A percentile compares a stretch with the other conserved stretches of the same genome.
Conservation (phyloP, 164 flowering plant genomes). For the Taxillus chinensis region DNA sequence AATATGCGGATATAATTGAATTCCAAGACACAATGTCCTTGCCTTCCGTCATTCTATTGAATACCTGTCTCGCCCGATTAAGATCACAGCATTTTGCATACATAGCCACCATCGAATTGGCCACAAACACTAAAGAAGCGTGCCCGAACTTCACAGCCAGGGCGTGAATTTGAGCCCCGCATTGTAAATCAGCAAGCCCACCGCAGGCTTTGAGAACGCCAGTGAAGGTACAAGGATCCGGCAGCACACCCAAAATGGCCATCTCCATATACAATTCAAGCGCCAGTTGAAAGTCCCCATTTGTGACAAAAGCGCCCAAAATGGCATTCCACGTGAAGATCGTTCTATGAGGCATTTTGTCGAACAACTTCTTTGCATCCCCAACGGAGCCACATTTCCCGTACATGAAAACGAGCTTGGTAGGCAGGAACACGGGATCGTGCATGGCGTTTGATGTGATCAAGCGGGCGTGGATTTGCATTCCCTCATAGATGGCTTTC, state of each 20-base stretch:
- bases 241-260: conserved; percentile 32
- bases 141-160: conserved; percentile 48
- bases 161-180: conserved; percentile 60
- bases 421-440: conserved; percentile 41
- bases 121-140: conserved; percentile 36
- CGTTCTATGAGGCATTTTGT: conserved; percentile 46
- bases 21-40: conserved; percentile 75
- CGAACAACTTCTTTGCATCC: conserved; percentile 53
- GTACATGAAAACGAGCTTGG: conserved; percentile 69
- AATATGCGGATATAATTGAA: conserved; percentile 59
- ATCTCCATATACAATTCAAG: conserved; percentile 46
- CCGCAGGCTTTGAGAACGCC: conserved; percentile 62
- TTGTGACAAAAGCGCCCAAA: conserved; percentile 58
- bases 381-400: conserved; percentile 51
- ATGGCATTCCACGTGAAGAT: conserved; percentile 81
- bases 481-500: conserved; percentile 35
- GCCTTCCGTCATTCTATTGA: conserved; percentile 27
- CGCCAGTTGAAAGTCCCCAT: conserved; percentile 35
- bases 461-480: conserved; percentile 63
- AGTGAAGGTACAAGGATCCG: conserved; percentile 62
- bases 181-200: conserved; percentile 17
- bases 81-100: conserved; percentile 60
- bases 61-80: conserved; percentile 30
- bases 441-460: conserved; percentile 19
- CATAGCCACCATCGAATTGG: conserved; percentile 60